Evolutionary conservation across 345 rosid species (phyloP), one percentile per base, ranked within the genome.

Genomic region (Eucalyptus pauciflora): DNA sequence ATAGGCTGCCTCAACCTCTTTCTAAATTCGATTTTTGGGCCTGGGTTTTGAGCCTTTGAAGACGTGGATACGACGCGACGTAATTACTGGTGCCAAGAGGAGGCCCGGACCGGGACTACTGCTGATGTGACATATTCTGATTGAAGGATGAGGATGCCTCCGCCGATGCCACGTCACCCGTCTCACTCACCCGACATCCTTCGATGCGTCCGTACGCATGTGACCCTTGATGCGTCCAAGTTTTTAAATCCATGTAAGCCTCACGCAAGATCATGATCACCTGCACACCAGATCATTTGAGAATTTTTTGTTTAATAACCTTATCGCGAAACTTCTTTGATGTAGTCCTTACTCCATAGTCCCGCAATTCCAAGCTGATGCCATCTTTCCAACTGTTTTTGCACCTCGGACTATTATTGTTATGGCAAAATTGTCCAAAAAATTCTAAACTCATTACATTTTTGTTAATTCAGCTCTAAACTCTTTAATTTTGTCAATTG

Each of bases 371-470:
- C 62, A 10, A 56, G 29, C 3, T 9, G 0, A 56, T 56, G 13
- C 6, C 29, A 56, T 24, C 12, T 24, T 3, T 6, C 29, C 27
- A 2, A 4, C 12, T 56, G 0, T 56, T 56, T 8, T 56, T 7
- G 25, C 60, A 54, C 25, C 11, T 18, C 22, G 20, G 0, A 52
- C 58, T 20, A 52, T 52, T 52, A 8, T 52, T 7, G 2, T 52
- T 52, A 7, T 3, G 9, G 0, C 2, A 54, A 54, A 54, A 18
- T 54, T 54, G 4, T 54, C 1, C 4, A 54, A 18, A 8, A 18
- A 18, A 7, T 54, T 54, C 0, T 18, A 8, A 0, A 54, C 1
- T 18, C 3, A 20, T 54, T 54, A 3, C 0, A 54, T 7, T 20
- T 54, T 7, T 54, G 4, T 22, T 2, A 54, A 54, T 54, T 54